A percentile compares a stretch with the other conserved stretches of the same genome.
Evolutionary conservation across 345 rosid species (phyloP).

Genomic region (Arabidopsis thaliana): TAIR10.1 NC_003075.7:2351001-2351500

Average conservation of each 20-base stretch:
- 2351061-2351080: conserved; percentile 85
- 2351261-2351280: conserved; percentile 72
- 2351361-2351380: conserved; percentile 94
- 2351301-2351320: conserved; percentile 52
- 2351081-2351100: conserved; percentile 89
- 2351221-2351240: conserved; percentile 98
- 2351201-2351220: conserved; percentile 89
- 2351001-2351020: conserved; percentile 89
- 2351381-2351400: conserved; percentile 65
- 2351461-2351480: conserved; percentile 93
- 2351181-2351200: conserved; percentile 80
- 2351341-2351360: conserved; percentile 76
- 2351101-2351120: conserved; percentile 97
- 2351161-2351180: conserved; percentile 92
- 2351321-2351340: conserved; percentile 77
- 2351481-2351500: conserved; percentile 88
- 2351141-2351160: conserved; percentile 87
- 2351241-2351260: conserved; percentile 75
- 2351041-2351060: conserved; percentile 76
- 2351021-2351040: conserved; percentile 63
- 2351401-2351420: conserved; percentile 70
- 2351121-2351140: conserved; percentile 82
- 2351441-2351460: conserved; percentile 70
- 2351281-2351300: conserved; percentile 85
- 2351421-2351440: conserved; percentile 84